Evolutionary conservation across 2,329 filamentous ascomycete species (phyloP).

Genomic region (Diaporthe caulivora): DNA sequence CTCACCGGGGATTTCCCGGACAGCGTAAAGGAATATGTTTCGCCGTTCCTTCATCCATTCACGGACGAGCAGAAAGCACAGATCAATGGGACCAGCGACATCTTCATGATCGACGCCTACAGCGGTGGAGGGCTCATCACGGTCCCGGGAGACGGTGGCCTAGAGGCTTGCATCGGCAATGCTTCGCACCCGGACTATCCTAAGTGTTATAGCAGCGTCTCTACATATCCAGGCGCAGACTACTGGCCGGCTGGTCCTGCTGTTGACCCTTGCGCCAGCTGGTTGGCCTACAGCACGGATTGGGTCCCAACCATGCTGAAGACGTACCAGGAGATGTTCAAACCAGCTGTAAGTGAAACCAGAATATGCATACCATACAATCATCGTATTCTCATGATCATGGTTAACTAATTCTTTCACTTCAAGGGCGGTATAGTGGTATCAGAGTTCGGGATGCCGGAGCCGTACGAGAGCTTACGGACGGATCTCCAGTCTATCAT

Average conservation of each 20-base stretch:
- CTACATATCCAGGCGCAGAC: constrained; percentile 15
- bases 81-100: constrained; percentile 21
- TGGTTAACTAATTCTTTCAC: neutral
- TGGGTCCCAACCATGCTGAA: constrained; percentile 22
- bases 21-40: constrained; percentile 7
- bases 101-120: constrained; percentile 29
- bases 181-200: constrained; percentile 13
- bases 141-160: constrained; percentile 5
- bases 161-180: constrained; percentile 17
- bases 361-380: neutral
- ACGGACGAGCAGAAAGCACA: neutral
- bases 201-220: neutral
- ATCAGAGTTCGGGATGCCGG: constrained; percentile 28
- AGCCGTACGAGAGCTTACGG: constrained; percentile 11
- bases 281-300: constrained; percentile 18
- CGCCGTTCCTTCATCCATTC: constrained; percentile 5
- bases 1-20: constrained; percentile 24
- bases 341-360: neutral
- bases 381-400: neutral
- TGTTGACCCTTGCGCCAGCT: constrained; percentile 28
- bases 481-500: constrained; percentile 23
- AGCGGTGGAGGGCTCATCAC: constrained; percentile 5
- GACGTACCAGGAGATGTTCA: constrained; percentile 32
- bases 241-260: constrained; percentile 30
- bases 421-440: constrained; percentile 23